These are phyloP conservation scores for Simplicillium sp. DNA, from an alignment of 2,329 filamentous ascomycete genomes.

Conservation along the genomic window DNA sequence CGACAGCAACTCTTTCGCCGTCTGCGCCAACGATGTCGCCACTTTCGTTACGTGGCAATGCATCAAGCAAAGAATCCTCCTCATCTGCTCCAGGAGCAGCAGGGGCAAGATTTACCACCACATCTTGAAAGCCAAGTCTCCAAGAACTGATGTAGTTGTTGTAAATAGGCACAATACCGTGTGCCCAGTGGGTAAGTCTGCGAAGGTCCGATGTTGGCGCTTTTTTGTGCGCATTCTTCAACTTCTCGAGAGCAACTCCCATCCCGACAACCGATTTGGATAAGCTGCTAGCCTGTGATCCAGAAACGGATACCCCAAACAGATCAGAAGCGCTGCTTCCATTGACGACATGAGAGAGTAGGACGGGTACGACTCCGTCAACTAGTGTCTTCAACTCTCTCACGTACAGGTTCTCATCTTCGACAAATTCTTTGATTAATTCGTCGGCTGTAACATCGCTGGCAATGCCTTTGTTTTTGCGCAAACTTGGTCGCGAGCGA, in stretches of 20 bases:
- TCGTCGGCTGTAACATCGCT: conserved; percentile 63
- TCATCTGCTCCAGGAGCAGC: conserved; percentile 44
- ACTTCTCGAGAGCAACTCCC: conserved; percentile 79
- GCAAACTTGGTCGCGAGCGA: conserved; percentile 68
- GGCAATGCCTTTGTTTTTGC: conserved; percentile 59
- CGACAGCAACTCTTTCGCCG: conserved; percentile 88
- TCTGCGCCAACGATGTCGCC: conserved; percentile 62
- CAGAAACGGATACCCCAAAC: conserved; percentile 48
- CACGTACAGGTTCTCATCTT: conserved; percentile 81
- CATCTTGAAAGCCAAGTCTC: conserved; percentile 88
- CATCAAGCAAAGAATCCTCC: conserved; percentile 49
- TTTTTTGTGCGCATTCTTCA: conserved; percentile 71
- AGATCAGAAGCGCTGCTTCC: conserved; percentile 56
- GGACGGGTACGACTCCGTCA: conserved; percentile 87
- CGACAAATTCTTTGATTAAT: conserved; percentile 67
- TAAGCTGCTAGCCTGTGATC: conserved; percentile 48
- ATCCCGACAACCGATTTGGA: conserved; percentile 88
- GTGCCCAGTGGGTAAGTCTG: conserved; percentile 71
- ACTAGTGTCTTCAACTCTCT: conserved; percentile 88
- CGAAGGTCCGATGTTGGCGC: conserved; percentile 67
- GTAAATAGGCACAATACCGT: conserved; percentile 69
- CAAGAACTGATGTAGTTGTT: conserved; percentile 78
- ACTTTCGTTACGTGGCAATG: conserved; percentile 50
- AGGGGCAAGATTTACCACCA: conserved; percentile 86
- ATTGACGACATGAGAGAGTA: conserved; percentile 76